phyloP scores from a whole-genome alignment of 106 monocot genomes.

The Acorus gramineus region DNA sequence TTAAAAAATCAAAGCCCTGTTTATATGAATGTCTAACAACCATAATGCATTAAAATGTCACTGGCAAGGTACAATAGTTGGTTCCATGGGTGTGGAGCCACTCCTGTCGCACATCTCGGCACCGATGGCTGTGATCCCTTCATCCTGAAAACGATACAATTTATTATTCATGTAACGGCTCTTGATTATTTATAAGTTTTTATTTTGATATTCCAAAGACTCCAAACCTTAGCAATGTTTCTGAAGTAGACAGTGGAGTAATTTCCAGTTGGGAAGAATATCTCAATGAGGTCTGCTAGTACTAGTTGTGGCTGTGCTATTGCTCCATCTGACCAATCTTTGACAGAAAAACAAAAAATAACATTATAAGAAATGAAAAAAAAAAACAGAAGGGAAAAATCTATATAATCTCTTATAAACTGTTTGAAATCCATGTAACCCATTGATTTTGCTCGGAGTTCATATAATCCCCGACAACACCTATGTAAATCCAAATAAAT shows the following conservation, averaged over 20 bases:
- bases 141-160: constrained; percentile 29
- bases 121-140: constrained; percentile 31
- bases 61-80: constrained; percentile 47
- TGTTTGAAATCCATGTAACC: too few species aligned
- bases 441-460: too few species aligned
- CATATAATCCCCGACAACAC: too few species aligned
- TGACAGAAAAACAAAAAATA: neutral
- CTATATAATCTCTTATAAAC: too few species aligned
- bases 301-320: constrained; percentile 89
- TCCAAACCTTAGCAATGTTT: constrained; percentile 71
- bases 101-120: constrained; percentile 48
- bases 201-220: neutral
- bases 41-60: constrained; percentile 2
- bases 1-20: too few species aligned
- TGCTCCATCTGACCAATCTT: constrained; percentile 91
- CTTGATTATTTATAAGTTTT: too few species aligned
- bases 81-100: constrained; percentile 47
- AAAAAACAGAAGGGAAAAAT: too few species aligned
- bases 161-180: too few species aligned
- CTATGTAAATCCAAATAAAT: too few species aligned
- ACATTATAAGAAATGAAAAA: too few species aligned
- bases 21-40: too few species aligned
- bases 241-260: constrained; percentile 74
- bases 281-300: constrained; percentile 78
- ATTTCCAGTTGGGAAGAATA: constrained; percentile 72